Evolutionary conservation across 495 filamentous ascomycete species (phyloP), one percentile per base, ranked within the genome.

Genomic region (Penicillium chermesinum): DNA sequence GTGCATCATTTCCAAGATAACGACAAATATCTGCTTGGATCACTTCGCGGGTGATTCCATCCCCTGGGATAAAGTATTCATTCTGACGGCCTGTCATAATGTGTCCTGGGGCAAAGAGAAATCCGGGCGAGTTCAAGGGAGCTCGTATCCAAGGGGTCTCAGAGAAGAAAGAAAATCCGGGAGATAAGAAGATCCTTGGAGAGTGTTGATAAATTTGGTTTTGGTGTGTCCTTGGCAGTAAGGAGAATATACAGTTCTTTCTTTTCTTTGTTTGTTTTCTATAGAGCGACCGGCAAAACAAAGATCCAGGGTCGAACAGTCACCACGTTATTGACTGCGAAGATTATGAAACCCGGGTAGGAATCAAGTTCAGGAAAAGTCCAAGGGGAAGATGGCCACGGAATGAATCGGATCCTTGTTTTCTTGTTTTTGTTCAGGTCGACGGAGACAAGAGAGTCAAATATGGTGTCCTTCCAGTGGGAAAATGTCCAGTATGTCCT

Each of bases 21-120:
- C 89, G 85, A 75, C 89, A 94, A 50, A 96, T 91, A 71, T 96
- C 89, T 63, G 89, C 86, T 62, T 89, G 88, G 69, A 96, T 93
- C 60, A 96, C 90, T 67, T 96, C 88, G 51, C 90, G 81, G 67
- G 87, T 86, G 66, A 96, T 96, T 59, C 89, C 89, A 55, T 93
- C 87, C 54, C 87, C 87, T 18, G 85, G 85, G 45, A 91, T 82
- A 66, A 94, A 95, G 65, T 89, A 91, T 72, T 88, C 84, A 67
- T 89, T 88, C 62, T 83, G 82, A 62, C 84, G 73, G 64, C 63
- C 66, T 57, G 72, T 68, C 64, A 75, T 76, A 50, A 57, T 71
- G 65, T 65, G 38, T 54, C 52, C 53, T 58, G 62, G 66, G 53
- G 63, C 48, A 34, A 56, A 41, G 36, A 54, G 52, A 54, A 56